Conservation (phyloP, 2,329 filamentous ascomycete species). For the Myriosclerotinia curreyana region DNA sequence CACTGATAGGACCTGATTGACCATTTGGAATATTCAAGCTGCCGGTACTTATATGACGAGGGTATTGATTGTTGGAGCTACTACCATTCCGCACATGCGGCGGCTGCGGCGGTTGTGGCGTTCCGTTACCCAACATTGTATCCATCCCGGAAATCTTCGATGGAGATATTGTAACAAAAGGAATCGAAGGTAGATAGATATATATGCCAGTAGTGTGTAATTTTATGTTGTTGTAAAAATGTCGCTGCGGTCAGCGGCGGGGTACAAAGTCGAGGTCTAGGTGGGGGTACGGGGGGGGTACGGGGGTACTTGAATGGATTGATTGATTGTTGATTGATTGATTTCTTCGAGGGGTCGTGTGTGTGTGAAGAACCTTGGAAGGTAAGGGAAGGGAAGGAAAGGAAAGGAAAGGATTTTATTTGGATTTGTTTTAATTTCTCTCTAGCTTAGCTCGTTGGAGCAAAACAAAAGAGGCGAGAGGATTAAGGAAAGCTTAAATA, state of each 20-base stretch:
- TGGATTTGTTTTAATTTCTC: neutral
- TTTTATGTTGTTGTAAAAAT: conserved; percentile 9
- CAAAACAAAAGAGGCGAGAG: neutral
- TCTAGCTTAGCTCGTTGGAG: conserved; percentile 1
- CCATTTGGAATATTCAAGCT: conserved; percentile 23
- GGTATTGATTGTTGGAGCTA: conserved; percentile 19
- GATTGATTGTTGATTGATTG: neutral
- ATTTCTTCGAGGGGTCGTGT: neutral
- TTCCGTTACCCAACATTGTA: conserved; percentile 20
- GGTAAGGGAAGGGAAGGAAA: neutral
- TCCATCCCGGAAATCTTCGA: conserved; percentile 10
- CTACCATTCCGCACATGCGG: conserved; percentile 22
- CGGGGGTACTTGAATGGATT: neutral
- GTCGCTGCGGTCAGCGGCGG: conserved; percentile 9
- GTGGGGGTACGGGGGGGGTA: neutral
- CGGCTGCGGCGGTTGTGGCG: conserved; percentile 20
- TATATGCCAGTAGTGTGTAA: neutral
- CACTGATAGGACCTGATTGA: conserved; percentile 7
- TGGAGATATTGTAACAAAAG: neutral
- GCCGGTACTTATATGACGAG: conserved; percentile 22
- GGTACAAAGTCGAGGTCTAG: conserved; percentile 9
- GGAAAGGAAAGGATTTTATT: neutral
- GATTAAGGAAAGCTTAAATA: neutral
- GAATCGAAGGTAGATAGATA: neutral
- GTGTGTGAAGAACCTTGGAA: conserved; percentile 6